Evolutionary conservation across 202 grass and related monocot species (phyloP), one percentile per base, ranked within the genome.

Genomic region (Carex sylvatica): DNA sequence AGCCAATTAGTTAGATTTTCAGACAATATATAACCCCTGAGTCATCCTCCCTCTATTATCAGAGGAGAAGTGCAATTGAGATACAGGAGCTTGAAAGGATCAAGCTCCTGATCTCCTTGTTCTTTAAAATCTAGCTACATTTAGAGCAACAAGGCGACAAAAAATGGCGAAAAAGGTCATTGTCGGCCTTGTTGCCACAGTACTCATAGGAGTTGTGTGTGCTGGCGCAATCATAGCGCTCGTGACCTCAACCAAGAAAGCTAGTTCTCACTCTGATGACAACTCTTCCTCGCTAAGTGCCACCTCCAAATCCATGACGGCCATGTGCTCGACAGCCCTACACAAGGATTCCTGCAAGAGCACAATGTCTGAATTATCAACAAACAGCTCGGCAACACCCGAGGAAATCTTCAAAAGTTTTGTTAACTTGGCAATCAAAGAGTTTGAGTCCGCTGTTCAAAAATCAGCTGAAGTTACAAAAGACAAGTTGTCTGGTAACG

Each of bases 351-450:
- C 74, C 1, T 79, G 74, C 0, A 28, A 78, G 24, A 54, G 4
- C 15, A 79, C 74, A 61, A 19, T 79, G 15, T 79, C 74, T 79
- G 13, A 55, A 38, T 15, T 58, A 56, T 22, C 28, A 35, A 13
- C 44, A 33, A 91, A 91, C 68, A 83, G 83, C 18, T 80, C 82
- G 20, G 59, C 84, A 40, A 73, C 24, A 38, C 79, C 89, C 6
- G 74, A 83, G 36, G 83, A 90, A 15, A 5, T 93, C 31, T 38
- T 91, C 82, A 54, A 35, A 10, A 77, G 83, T 0, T 84, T 87
- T 30, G 19, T 93, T 2, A 24, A 90, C 52, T 83, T 81, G 38
- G 86, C 88, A 12, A 61, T 90, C 18, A 81, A 91, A 4, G 89
- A 90, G 58, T 77, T 93, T 16, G 79, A 81, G 35, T 49, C 40